Evolutionary conservation across 768 basidiomycete species (phyloP), one percentile per base, ranked within the genome.

Genomic region (Dioszegia hungarica): DNA sequence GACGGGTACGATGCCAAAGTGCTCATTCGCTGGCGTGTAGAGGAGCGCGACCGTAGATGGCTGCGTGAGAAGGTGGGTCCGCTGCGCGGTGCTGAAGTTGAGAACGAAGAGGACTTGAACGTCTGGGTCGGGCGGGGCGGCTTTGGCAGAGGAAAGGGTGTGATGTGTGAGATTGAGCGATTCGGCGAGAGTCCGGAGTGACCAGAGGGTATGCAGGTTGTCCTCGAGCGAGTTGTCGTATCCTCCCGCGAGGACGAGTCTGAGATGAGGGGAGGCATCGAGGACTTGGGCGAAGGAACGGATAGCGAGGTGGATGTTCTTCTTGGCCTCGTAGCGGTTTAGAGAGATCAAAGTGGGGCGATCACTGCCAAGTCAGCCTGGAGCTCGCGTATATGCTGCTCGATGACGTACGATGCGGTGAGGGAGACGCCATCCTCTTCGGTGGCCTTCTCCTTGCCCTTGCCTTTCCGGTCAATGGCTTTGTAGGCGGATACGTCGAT

Each of bases 251-350:
- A 56, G 39, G 6, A 56, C 43, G 6, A 52, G 27, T 24, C 57
- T 24, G 33, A 90, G 74, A 11, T 78, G 74, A 0, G 88, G 84
- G 66, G 91, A 97, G 0, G 92, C 79, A 36, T 85, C 77, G 5
- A 98, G 38, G 28, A 90, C 73, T 12, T 78, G 74, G 1, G 87
- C 84, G 67, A 92, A 97, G 0, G 93, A 79, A 39, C 84, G 77
- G 5, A 98, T 79, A 0, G 93, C 95, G 1, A 99, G 80, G 1
- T 82, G 82, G 0, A 81, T 81, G 64, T 98, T 94, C 78, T 99
- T 99, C 80, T 98, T 98, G 67, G 81, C 83, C 77, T 99, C 95
- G 70, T 94, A 98, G 1, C 94, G 87, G 73, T 99, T 98, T 33
- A 98, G 78, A 4, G 93, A 79, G 0, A 97, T 69, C 3, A 98